Evolutionary conservation across 2,329 filamentous ascomycete species (phyloP).

Genomic region (Zymoseptoria ardabiliae): DNA sequence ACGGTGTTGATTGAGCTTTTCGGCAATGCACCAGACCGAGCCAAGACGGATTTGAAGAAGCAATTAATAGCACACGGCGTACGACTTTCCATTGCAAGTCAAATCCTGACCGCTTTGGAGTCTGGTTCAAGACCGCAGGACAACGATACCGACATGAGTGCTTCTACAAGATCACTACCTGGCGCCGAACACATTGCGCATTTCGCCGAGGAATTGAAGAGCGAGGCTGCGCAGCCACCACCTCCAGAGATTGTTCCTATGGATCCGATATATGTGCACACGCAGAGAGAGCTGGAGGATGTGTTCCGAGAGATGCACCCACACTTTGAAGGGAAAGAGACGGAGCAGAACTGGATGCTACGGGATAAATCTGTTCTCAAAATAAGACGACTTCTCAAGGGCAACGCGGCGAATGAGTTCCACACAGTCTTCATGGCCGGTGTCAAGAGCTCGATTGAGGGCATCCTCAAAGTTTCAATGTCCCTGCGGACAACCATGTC

Average conservation of each 20-base stretch:
- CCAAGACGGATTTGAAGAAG: conserved; percentile 81
- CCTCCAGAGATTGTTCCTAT: conserved; percentile 62
- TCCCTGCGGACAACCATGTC: conserved; percentile 85
- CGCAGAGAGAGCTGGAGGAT: conserved; percentile 80
- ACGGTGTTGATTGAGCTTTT: conserved; percentile 80
- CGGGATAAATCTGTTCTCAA: conserved; percentile 75
- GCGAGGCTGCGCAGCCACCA: conserved; percentile 47
- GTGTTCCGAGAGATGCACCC: conserved; percentile 72
- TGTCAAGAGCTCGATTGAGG: conserved; percentile 71
- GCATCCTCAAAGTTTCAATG: conserved; percentile 75
- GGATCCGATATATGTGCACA: conserved; percentile 77
- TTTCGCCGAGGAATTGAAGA: conserved; percentile 37
- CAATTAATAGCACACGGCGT: conserved; percentile 80
- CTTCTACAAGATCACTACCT: conserved; percentile 37
- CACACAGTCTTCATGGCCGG: conserved; percentile 60
- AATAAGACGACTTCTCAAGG: conserved; percentile 69
- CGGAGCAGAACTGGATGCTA: conserved; percentile 83
- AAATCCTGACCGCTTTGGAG: conserved; percentile 56
- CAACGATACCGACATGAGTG: conserved; percentile 27
- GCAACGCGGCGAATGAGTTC: conserved; percentile 76
- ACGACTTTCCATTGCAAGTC: conserved; percentile 73
- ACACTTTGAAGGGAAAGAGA: conserved; percentile 79
- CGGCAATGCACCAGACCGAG: conserved; percentile 68
- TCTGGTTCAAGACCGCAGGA: conserved; percentile 17
- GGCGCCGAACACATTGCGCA: conserved; percentile 38